Evolutionary conservation across 129 eudicot genomes (phyloP).

Genomic region (Chrysanthemum makinoi): DNA sequence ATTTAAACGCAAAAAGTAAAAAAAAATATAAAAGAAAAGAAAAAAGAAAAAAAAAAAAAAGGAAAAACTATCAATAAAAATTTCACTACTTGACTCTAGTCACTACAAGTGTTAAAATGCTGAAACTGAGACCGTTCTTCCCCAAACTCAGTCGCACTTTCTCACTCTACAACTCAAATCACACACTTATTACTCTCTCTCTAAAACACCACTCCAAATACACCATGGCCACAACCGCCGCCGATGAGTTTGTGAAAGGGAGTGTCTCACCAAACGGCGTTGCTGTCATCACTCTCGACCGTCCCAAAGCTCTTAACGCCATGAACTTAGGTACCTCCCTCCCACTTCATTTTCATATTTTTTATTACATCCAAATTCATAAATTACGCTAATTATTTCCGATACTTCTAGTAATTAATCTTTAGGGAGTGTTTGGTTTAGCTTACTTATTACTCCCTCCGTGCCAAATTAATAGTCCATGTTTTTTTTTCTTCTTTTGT

Average conservation of each 20-base stretch:
- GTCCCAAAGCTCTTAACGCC: constrained; percentile 96
- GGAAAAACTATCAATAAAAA: too few species aligned
- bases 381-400: too few species aligned
- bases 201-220: constrained; percentile 25
- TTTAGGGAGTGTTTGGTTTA: too few species aligned
- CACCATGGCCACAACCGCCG: constrained; percentile 49
- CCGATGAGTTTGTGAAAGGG: constrained; percentile 63
- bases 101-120: neutral
- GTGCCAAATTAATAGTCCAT: too few species aligned
- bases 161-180: constrained; percentile 20
- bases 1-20: too few species aligned
- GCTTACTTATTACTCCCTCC: too few species aligned
- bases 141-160: constrained; percentile 19
- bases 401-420: too few species aligned
- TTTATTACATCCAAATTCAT: too few species aligned
- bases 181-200: constrained; percentile 5
- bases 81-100: too few species aligned
- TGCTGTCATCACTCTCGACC: constrained; percentile 91
- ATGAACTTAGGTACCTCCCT: constrained; percentile 70
- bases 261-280: constrained; percentile 79
- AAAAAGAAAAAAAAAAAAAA: too few species aligned
- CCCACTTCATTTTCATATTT: neutral
- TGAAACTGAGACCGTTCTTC: neutral
- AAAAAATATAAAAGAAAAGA: too few species aligned
- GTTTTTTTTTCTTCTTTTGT: too few species aligned